Conservation (phyloP, 768 basidiomycete species). For the Xerocomus spinulosus region DNA sequence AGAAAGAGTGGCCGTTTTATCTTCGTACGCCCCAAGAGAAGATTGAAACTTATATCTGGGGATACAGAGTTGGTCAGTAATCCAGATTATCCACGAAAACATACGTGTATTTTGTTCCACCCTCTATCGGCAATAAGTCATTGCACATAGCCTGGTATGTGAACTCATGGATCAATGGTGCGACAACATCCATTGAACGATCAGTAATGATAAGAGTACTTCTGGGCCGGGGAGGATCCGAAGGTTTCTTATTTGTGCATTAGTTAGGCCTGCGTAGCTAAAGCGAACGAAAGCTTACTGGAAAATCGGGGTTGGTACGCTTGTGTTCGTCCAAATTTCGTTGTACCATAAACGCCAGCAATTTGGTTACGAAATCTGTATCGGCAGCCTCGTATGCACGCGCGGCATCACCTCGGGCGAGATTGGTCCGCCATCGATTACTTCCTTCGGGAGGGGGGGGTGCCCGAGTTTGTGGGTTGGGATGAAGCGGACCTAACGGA, state of each 20-base stretch:
- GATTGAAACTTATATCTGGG: conserved; percentile 91
- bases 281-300: conserved; percentile 45
- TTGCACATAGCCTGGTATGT: conserved; percentile 99
- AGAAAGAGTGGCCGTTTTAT: conserved; percentile 80
- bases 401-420: conserved; percentile 68
- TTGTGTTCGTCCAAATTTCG: conserved; percentile 82
- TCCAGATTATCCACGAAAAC: conserved; percentile 31
- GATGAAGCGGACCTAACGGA: conserved; percentile 81
- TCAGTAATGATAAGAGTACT: conserved; percentile 89
- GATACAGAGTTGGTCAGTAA: background rate
- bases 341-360: conserved; percentile 85
- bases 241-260: conserved; percentile 40
- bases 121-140: conserved; percentile 84
- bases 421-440: conserved; percentile 74
- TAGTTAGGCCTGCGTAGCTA: conserved; percentile 1
- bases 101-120: conserved; percentile 82
- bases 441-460: conserved; percentile 61
- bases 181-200: conserved; percentile 89
- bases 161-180: conserved; percentile 94
- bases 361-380: conserved; percentile 71
- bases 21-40: conserved; percentile 78
- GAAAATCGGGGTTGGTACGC: conserved; percentile 80
- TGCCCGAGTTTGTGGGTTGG: conserved; percentile 57
- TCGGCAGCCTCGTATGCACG: conserved; percentile 67
- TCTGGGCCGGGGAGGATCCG: conserved; percentile 60